Base-by-base conservation (phyloP, 371 early-diverging fungal genomes). In the Fennellomyces sp. region DNA sequence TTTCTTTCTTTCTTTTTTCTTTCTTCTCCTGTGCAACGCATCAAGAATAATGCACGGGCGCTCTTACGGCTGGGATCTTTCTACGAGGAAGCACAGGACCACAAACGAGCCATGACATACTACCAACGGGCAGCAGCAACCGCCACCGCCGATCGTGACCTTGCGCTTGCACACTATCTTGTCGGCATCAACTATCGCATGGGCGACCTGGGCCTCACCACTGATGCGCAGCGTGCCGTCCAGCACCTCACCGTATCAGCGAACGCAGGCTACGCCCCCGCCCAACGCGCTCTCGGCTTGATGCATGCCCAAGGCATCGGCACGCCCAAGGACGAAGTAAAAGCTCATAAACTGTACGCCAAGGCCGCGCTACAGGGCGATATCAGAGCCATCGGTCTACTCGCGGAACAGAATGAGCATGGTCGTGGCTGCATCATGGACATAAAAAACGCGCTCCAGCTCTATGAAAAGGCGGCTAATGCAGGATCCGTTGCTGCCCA, bases 121-220 rank as follows among this genome's bases (percentile, higher is more conserved):
- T 56, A 56, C n/a, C 41, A 56, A 56, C 56, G 23, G 21, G 48
- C 38, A 11, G 56, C 52, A 12, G 36, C 38, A 2, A 58, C 42
- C 33, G 51, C 61, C 50, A 33, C 39, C 2, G 30, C 61, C 30
- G 51, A 66, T 38, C 23, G 35, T 39, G 55, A 54, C 21, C 39
- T 31, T 17, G 58, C 68, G 5, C 33, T 36, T 2, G 63, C 63
- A 23, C 73, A 76, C 31, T 70, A 68, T 51, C 25, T 61, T 26
- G 55, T 70, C 1, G 77, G 68, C 11, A 60, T 63, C 17, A 58
- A 48, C 35, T 72, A 70, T 27, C 58, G 65, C 15, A 52, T 59
- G 27, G 54, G 54, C 29, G 63, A 63, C 19, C 33, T 53, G 15
- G 69, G 66, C 13, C 30, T 61, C 3, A 15, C 39, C 7, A 61